Evolutionary conservation across 1,284 basidiomycete genomes (phyloP).

Genomic region (Garcileccinum viscosum): DNA sequence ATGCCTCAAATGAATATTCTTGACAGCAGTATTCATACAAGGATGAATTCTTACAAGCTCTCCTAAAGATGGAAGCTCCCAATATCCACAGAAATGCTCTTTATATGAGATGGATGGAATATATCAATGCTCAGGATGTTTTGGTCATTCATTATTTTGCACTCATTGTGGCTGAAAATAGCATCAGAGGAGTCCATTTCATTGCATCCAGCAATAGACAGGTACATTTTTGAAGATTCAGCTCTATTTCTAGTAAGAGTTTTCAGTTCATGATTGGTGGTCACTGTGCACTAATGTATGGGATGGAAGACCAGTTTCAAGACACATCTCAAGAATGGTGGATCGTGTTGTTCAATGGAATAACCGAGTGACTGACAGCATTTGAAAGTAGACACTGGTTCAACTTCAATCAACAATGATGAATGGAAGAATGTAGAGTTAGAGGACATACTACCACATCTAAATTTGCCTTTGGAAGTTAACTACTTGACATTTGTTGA

Average conservation of each 20-base stretch:
- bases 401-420: background rate
- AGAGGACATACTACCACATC: background rate
- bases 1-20: background rate
- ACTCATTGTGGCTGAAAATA: background rate
- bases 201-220: background rate
- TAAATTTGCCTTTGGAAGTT: background rate
- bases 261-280: background rate
- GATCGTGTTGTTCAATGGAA: background rate
- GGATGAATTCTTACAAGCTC: background rate
- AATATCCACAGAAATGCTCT: background rate
- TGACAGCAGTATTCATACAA: background rate
- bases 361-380: too few species aligned
- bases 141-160: background rate
- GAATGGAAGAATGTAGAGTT: background rate
- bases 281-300: background rate
- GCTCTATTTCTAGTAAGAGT: background rate
- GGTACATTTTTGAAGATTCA: background rate
- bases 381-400: background rate
- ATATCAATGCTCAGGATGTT: background rate
- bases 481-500: background rate
- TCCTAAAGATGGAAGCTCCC: background rate
- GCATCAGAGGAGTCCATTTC: background rate
- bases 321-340: background rate
- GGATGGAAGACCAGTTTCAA: background rate
- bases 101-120: background rate